Conservation (phyloP, 23 red algal species). For the Agarophyton chilense region DNA sequence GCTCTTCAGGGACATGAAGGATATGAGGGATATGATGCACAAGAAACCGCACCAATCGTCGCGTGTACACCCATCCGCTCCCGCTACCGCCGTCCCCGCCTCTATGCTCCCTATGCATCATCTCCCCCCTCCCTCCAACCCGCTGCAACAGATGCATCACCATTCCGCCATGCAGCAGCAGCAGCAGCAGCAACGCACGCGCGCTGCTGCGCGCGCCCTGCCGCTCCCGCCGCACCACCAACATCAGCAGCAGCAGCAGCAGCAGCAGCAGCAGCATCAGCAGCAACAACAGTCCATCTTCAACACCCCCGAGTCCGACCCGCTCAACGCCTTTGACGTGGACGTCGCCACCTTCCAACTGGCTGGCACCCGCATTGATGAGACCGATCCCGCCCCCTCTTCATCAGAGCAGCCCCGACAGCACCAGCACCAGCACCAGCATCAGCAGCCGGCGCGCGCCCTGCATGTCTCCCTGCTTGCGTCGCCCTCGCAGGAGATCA, state of each 20-base stretch:
- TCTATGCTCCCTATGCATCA: background rate
- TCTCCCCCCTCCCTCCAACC: background rate
- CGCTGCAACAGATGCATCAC: background rate
- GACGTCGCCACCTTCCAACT: conserved; percentile 51
- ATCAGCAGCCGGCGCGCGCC: background rate
- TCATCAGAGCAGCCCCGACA: too few relatives aligned
- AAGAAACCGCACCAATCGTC: conserved; percentile 30
- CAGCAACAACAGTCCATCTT: background rate
- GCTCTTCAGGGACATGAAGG: conserved; percentile 61
- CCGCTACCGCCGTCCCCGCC: background rate
- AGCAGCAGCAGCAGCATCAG: background rate
- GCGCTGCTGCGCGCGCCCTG: background rate
- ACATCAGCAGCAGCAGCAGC: background rate
- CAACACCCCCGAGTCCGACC: background rate
- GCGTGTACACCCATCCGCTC: too few relatives aligned
- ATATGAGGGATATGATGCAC: conserved; percentile 65
- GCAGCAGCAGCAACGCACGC: background rate
- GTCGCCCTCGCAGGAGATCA: background rate
- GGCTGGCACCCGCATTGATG: conserved; percentile 45
- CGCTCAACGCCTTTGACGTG: conserved; percentile 36
- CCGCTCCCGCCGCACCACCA: background rate
- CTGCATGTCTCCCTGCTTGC: background rate
- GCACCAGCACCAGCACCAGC: background rate
- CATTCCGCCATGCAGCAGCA: background rate
- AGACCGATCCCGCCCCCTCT: too few relatives aligned